A percentile compares a stretch with the other conserved stretches of the same genome.
Conservation (phyloP, 495 filamentous ascomycete species). For the Halenospora varia region DNA sequence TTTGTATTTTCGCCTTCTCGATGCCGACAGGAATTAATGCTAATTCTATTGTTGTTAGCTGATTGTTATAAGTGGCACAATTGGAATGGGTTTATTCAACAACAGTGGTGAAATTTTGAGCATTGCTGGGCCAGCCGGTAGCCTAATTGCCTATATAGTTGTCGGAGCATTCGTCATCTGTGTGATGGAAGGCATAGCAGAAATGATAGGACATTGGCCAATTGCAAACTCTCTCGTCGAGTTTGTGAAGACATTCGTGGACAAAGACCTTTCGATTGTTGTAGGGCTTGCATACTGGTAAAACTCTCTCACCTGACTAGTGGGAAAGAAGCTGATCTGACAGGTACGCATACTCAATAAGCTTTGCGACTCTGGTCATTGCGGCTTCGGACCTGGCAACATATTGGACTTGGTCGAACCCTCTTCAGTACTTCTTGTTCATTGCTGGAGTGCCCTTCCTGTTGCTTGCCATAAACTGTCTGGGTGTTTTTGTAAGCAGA, state of each 20-base stretch:
- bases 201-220: constrained; percentile 46
- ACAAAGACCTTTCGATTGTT: constrained; percentile 41
- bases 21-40: too few species aligned
- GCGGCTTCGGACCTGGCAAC: constrained; percentile 34
- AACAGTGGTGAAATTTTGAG: constrained; percentile 39
- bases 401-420: constrained; percentile 8
- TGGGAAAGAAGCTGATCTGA: background rate
- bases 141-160: constrained; percentile 36
- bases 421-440: background rate
- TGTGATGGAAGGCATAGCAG: constrained; percentile 46
- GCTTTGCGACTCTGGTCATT: constrained; percentile 37
- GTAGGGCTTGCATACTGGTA: constrained; percentile 47
- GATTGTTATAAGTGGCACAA: constrained; percentile 41
- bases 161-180: constrained; percentile 38
- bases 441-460: background rate
- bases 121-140: constrained; percentile 38
- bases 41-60: constrained; percentile 15
- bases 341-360: constrained; percentile 43
- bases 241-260: constrained; percentile 45
- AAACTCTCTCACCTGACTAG: constrained; percentile 3
- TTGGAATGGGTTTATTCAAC: constrained; percentile 47
- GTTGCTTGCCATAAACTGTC: background rate
- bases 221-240: constrained; percentile 42
- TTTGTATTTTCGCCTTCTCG: background rate
- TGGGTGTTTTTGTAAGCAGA: constrained; percentile 19